These are phyloP conservation scores for Ajuga chamaepitys DNA, from an alignment of 257 asterid species.

Conservation along the genomic window DNA sequence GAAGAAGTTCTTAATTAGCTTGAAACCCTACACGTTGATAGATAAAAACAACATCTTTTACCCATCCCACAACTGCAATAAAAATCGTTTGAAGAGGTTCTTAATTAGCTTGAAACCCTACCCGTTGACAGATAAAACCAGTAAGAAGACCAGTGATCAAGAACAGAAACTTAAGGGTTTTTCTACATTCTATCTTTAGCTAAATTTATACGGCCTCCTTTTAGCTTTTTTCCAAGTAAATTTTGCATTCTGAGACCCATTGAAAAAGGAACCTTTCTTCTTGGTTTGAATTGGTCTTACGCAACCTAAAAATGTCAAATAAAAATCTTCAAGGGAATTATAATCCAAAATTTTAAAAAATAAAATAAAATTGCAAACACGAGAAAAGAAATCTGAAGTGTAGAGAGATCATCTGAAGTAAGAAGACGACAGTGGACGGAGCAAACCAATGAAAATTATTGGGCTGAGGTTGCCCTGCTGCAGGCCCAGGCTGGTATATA, in stretches of 20 bases:
- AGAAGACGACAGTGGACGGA: slow-evolving; percentile 14
- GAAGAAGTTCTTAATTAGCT: not conserved
- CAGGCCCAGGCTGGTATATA: too few relatives aligned
- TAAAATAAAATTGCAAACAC: not conserved
- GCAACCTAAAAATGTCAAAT: not conserved
- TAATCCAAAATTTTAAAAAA: too few relatives aligned
- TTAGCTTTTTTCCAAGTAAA: not conserved
- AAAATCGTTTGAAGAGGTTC: not conserved
- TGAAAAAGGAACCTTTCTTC: not conserved
- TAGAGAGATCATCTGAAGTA: slow-evolving; percentile 5
- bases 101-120: slow-evolving; percentile 13
- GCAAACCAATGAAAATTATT: too few relatives aligned
- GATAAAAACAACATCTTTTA: slow-evolving; percentile 10
- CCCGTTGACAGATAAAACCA: slow-evolving; percentile 14
- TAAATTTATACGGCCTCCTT: not conserved
- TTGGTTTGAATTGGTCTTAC: not conserved
- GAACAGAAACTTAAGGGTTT: not conserved
- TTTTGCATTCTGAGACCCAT: not conserved
- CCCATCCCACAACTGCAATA: slow-evolving; percentile 52
- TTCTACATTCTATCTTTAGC: not conserved
- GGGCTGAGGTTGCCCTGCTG: too few relatives aligned
- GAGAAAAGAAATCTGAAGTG: not conserved
- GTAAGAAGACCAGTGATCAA: slow-evolving; percentile 8
- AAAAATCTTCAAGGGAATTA: not conserved
- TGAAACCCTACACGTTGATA: too few relatives aligned